Evolutionary conservation across 192 early-diverging fungal species (phyloP).

Genomic region (Geranomyces michiganensis): DNA sequence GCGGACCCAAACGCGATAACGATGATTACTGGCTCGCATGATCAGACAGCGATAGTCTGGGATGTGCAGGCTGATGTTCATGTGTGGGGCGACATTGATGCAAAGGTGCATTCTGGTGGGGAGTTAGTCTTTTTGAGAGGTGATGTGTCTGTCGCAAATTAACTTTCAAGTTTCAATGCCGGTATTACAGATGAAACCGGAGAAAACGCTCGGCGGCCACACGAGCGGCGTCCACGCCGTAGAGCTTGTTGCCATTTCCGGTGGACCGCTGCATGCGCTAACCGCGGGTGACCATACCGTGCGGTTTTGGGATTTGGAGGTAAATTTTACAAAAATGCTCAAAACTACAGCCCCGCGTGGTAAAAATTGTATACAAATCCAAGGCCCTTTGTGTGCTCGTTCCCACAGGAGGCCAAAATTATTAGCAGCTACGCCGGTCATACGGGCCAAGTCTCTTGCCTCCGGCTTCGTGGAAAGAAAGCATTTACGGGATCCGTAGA

Average conservation of each 20-base stretch:
- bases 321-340: slow-evolving; percentile 1
- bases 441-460: slow-evolving; percentile 48
- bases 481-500: slow-evolving; percentile 58
- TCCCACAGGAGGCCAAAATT: slow-evolving; percentile 16
- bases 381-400: neutral
- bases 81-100: slow-evolving; percentile 1
- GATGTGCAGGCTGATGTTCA: slow-evolving; percentile 22
- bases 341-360: neutral
- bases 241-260: slow-evolving; percentile 36
- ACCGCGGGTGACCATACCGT: slow-evolving; percentile 56
- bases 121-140: no score
- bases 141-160: no score
- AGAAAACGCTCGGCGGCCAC: slow-evolving; percentile 39
- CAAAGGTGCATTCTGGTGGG: no score
- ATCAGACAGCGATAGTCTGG: slow-evolving; percentile 48
- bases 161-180: no score
- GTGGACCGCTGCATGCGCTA: slow-evolving; percentile 21
- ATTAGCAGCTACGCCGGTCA: slow-evolving; percentile 44
- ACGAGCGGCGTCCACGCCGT: slow-evolving; percentile 52
- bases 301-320: slow-evolving; percentile 50
- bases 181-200: slow-evolving; percentile 36
- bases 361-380: neutral
- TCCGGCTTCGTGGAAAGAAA: slow-evolving; percentile 48
- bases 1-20: neutral
- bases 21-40: slow-evolving; percentile 46